Percentiles rank a stretch among this genome's conserved stretches.
Evolutionary conservation across 2,329 filamentous ascomycete species (phyloP).

Genomic region (Fusarium sororula): DNA sequence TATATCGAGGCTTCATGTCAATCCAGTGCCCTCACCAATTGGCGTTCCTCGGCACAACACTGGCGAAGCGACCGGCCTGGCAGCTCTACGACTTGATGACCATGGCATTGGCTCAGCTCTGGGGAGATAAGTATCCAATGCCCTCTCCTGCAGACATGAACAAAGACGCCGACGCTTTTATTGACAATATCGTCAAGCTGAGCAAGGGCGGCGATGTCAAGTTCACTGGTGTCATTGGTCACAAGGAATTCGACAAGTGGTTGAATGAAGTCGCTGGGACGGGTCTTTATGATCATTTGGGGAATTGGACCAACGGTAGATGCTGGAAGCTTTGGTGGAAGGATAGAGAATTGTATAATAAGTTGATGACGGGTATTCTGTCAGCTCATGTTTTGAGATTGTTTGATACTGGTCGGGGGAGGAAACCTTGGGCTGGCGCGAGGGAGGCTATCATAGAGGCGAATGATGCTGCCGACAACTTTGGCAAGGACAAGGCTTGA

Average conservation of each 20-base stretch:
- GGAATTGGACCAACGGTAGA: background rate
- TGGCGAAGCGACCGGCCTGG: background rate
- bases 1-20: background rate
- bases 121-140: background rate
- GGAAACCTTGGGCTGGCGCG: background rate
- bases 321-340: background rate
- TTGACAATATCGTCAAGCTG: background rate
- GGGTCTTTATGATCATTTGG: background rate
- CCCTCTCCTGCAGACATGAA: background rate
- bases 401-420: background rate
- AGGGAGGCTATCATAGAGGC: background rate
- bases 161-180: background rate
- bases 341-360: background rate
- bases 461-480: background rate
- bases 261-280: background rate
- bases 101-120: background rate
- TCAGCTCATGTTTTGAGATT: background rate
- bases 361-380: background rate
- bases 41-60: background rate
- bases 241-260: background rate
- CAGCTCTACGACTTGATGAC: conserved; percentile 1
- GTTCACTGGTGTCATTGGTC: background rate
- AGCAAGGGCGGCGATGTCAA: background rate
- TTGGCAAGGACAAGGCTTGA: background rate
- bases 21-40: background rate